Percentiles rank a stretch among this genome's conserved stretches.
These are phyloP conservation scores for Coemansia sp. DNA, from an alignment of 192 early-diverging fungal genomes.

Conservation along the genomic window DNA sequence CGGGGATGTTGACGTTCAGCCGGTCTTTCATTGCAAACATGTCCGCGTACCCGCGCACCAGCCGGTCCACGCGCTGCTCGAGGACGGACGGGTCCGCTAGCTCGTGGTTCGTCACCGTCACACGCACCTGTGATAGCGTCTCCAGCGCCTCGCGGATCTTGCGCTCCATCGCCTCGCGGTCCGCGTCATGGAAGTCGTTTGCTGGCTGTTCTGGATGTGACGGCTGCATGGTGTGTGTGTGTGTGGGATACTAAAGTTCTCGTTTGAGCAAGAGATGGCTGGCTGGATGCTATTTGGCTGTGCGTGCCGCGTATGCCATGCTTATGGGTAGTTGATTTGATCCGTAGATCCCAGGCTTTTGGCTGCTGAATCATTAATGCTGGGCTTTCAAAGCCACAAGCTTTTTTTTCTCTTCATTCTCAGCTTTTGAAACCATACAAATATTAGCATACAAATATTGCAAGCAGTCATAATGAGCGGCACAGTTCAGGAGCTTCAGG, in stretches of 20 bases:
- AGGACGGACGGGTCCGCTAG: conserved; percentile 38
- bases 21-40: conserved; percentile 34
- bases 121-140: conserved; percentile 43
- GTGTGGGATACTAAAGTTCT: background rate
- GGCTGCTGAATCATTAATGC: background rate
- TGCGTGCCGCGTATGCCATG: background rate
- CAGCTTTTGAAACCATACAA: background rate
- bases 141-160: conserved; percentile 42
- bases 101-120: conserved; percentile 45
- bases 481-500: conserved; percentile 27
- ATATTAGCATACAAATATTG: background rate
- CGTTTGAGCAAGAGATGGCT: background rate
- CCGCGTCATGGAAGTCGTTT: conserved; percentile 23
- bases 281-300: background rate
- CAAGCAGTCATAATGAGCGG: conserved; percentile 14
- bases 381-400: background rate
- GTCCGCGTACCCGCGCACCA: conserved; percentile 31
- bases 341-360: background rate
- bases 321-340: background rate
- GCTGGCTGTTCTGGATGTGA: background rate
- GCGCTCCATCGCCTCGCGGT: conserved; percentile 28
- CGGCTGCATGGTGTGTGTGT: conserved; percentile 8
- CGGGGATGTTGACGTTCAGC: conserved; percentile 39
- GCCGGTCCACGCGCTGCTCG: conserved; percentile 40
- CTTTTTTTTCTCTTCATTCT: conserved; percentile 2